These are phyloP conservation scores for Lentinula raphanica DNA, from an alignment of 768 basidiomycete genomes.

Conservation along the genomic window DNA sequence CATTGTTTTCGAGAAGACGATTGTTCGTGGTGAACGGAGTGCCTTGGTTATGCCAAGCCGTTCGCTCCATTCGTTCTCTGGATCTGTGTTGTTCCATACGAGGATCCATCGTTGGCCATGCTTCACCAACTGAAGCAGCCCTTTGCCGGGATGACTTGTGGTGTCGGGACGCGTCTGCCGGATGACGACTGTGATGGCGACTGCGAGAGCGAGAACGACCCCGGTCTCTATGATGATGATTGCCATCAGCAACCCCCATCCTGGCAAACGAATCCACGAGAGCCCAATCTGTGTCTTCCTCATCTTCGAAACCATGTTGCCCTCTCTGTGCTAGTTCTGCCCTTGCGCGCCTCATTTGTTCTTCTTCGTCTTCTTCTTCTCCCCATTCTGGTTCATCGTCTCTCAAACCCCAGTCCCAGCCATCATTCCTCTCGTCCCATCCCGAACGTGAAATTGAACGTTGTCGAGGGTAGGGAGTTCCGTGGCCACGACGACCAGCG, in stretches of 20 bases:
- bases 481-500: neutral
- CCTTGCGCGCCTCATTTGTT: neutral
- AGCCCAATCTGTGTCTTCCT: neutral
- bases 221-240: neutral
- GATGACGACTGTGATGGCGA: too few relatives aligned
- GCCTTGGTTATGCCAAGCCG: neutral
- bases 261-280: neutral
- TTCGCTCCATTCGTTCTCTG: neutral
- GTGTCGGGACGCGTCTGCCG: neutral
- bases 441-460: neutral
- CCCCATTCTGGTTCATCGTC: neutral
- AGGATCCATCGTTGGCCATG: neutral
- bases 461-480: neutral
- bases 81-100: neutral
- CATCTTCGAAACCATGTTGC: neutral
- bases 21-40: neutral
- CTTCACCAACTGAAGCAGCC: neutral
- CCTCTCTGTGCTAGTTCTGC: neutral
- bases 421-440: neutral
- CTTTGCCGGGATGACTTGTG: slow-evolving; percentile 1
- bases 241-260: neutral
- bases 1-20: neutral
- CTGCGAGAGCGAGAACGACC: neutral
- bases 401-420: neutral
- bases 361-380: neutral